phyloP scores from a whole-genome alignment of 2,329 filamentous ascomycete species.

The Nigrograna mackinnonii region DNA sequence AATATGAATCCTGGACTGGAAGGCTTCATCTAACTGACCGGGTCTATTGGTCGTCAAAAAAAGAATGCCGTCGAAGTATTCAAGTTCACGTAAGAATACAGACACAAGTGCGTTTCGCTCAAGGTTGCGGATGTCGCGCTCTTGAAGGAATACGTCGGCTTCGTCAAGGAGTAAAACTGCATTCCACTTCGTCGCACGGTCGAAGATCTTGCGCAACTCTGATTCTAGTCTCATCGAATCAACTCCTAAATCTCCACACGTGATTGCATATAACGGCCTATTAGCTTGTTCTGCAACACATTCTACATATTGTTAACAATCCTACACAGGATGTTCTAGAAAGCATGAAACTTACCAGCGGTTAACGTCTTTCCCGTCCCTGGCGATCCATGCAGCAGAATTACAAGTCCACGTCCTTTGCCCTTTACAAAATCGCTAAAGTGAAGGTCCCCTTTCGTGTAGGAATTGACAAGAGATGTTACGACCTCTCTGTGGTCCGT shows the following conservation, averaged over 20 bases:
- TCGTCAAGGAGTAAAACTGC: slow-evolving; percentile 55
- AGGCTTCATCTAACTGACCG: slow-evolving; percentile 83
- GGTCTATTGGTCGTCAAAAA: slow-evolving; percentile 83
- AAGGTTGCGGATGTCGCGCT: neutral
- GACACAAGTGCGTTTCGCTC: slow-evolving; percentile 76
- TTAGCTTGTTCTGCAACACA: slow-evolving; percentile 49
- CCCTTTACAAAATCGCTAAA: slow-evolving; percentile 1
- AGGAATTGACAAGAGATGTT: neutral
- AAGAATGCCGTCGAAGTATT: slow-evolving; percentile 86
- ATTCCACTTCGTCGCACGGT: slow-evolving; percentile 53
- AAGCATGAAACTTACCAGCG: neutral
- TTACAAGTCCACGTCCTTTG: neutral
- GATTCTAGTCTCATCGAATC: slow-evolving; percentile 48
- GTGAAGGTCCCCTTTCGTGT: neutral
- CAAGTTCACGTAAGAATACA: slow-evolving; percentile 79
- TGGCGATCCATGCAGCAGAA: too few relatives aligned
- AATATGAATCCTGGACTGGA: slow-evolving; percentile 78
- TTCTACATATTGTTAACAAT: slow-evolving; percentile 3
- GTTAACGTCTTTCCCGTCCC: slow-evolving; percentile 1
- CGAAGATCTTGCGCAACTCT: slow-evolving; percentile 25
- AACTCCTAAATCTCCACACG: slow-evolving; percentile 53
- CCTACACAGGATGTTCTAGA: neutral
- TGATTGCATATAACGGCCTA: slow-evolving; percentile 52
- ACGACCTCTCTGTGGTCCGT: neutral
- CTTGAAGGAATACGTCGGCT: slow-evolving; percentile 36